phyloP scores from a whole-genome alignment of 768 basidiomycete species.

The Pleurotus eryngii region DNA sequence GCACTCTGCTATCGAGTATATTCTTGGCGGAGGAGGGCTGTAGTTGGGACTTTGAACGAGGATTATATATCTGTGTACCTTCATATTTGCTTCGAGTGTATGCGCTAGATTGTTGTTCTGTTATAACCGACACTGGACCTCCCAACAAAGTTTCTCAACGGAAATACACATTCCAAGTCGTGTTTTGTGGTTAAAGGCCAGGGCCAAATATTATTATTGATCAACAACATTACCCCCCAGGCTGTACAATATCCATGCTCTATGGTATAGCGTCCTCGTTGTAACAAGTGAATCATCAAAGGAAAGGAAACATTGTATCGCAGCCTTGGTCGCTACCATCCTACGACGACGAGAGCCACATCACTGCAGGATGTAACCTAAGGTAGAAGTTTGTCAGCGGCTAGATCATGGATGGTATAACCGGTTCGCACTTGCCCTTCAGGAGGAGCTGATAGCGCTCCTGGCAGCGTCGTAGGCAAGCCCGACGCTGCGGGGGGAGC shows the following conservation, averaged over 20 bases:
- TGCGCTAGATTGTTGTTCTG: not conserved
- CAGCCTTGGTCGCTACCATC: not conserved
- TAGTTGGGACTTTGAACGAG: conserved; percentile 20
- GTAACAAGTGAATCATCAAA: conserved; percentile 3
- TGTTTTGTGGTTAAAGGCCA: not conserved
- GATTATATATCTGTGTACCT: not conserved
- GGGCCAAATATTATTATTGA: not conserved
- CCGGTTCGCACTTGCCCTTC: not conserved
- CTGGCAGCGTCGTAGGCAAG: conserved; percentile 17
- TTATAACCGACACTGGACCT: not conserved
- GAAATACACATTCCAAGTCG: not conserved
- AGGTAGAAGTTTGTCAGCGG: not conserved
- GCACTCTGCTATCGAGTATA: conserved; percentile 89
- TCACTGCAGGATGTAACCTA: conserved; percentile 8
- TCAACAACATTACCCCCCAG: conserved; percentile 6
- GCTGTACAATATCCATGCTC: not conserved
- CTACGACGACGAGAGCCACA: not conserved
- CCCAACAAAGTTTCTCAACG: not conserved
- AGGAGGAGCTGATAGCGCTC: not conserved
- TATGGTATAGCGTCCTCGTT: conserved; percentile 3
- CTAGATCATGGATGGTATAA: not conserved
- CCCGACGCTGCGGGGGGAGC: conserved; percentile 21
- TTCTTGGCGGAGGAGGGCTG: conserved; percentile 76
- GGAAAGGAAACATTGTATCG: not conserved
- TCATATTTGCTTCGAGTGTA: not conserved